Evolutionary conservation across 2,329 filamentous ascomycete genomes (phyloP).

Genomic region (Cordyceps javanica): DNA sequence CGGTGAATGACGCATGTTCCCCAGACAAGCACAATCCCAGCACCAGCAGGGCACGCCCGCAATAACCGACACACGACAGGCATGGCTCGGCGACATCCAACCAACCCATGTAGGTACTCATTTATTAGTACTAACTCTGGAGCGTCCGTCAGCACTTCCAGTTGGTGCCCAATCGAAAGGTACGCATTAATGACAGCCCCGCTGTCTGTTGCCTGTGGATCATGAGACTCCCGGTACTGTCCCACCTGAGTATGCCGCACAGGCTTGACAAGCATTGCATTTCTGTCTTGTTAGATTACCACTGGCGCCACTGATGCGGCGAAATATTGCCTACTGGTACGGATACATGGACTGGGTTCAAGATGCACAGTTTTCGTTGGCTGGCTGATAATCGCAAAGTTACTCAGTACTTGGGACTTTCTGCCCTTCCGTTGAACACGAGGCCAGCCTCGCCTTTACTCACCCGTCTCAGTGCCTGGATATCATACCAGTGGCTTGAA

Average conservation of each 20-base stretch:
- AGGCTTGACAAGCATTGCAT: not conserved
- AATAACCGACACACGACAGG: slow-evolving; percentile 1
- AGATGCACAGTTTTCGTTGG: no score
- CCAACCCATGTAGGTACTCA: slow-evolving; percentile 11
- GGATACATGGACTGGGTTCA: not conserved
- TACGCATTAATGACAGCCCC: slow-evolving; percentile 12
- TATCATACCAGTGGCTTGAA: not conserved
- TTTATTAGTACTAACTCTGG: no score
- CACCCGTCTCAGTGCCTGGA: not conserved
- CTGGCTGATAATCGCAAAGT: not conserved
- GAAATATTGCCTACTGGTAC: slow-evolving; percentile 2
- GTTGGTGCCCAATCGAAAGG: slow-evolving; percentile 12
- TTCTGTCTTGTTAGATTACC: not conserved
- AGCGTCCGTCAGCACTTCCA: not conserved
- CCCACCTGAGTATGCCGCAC: slow-evolving; percentile 9
- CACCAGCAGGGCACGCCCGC: no score
- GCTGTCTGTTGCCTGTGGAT: slow-evolving; percentile 1
- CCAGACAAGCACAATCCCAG: not conserved
- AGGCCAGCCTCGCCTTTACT: not conserved
- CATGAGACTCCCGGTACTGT: not conserved
- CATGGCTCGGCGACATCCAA: not conserved
- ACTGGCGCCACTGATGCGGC: not conserved
- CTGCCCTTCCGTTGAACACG: not conserved
- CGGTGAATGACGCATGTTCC: slow-evolving; percentile 11
- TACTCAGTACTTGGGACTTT: no score